Evolutionary conservation across 1,139 yeast genomes (phyloP), one percentile per base, ranked within the genome.

Genomic region (Yamadazyma mexicana): DNA sequence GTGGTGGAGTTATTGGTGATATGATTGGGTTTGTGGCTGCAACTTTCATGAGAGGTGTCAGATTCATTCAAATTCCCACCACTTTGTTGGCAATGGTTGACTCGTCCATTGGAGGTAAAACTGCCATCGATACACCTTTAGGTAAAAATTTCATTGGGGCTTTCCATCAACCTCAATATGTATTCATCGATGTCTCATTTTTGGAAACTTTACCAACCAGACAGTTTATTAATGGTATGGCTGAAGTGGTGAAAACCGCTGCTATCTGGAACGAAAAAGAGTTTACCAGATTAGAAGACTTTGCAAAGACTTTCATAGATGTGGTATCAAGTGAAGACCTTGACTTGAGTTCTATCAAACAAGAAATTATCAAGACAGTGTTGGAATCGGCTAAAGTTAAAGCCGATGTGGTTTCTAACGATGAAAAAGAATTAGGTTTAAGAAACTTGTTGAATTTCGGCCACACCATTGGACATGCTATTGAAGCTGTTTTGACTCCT

Each of bases 21-120:
- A 92, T 94, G 98, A 87, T 92, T 54, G 99, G 99, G 4, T 94
- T 83, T 60, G 98, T 92, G 36, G 98, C 98, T 15, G 95, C 98
- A 22, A 92, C 98, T 4, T 94, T 92, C 62, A 94, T 94, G 99
- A 79, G 99, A 61, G 99, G 99, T 40, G 96, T 94, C 14, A 77
- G 96, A 48, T 87, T 89, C 45, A 83, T 89, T 32, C 99, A 94
- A 63, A 77, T 94, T 28, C 99, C 99, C 37, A 92, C 98, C 4
- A 86, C 95, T 34, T 69, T 94, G 51, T 73, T 94, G 50, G 84
- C 98, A 7, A 94, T 94, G 99, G 98, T 94, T 16, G 99, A 94
- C 63, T 89, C 98, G 3, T 87, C 97, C 3, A 91, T 94, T 50
- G 99, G 99, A 41, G 99, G 99, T 35, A 94, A 94, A 62, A 94